phyloP scores from a whole-genome alignment of 2,329 filamentous ascomycete genomes.

The Pseudodiploospora longispora region DNA sequence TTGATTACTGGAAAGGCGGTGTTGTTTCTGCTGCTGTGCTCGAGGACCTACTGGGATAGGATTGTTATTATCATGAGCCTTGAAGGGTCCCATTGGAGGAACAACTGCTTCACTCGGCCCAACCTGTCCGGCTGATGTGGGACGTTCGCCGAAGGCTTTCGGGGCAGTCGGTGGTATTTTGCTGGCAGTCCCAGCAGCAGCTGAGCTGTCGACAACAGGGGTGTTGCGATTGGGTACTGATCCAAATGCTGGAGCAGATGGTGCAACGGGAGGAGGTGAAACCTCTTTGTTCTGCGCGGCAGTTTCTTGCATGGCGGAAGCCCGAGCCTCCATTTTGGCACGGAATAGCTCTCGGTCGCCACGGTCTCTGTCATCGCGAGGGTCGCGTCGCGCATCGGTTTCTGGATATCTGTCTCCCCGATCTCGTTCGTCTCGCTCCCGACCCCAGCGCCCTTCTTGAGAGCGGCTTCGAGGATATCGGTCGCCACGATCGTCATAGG shows the following conservation, averaged over 20 bases:
- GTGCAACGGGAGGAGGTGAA: slow-evolving; percentile 49
- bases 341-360: slow-evolving; percentile 38
- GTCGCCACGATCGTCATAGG: slow-evolving; percentile 53
- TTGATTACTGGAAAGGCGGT: slow-evolving; percentile 48
- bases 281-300: slow-evolving; percentile 40
- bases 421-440: slow-evolving; percentile 50
- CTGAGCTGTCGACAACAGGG: slow-evolving; percentile 22
- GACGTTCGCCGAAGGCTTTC: slow-evolving; percentile 43
- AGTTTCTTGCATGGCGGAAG: slow-evolving; percentile 39
- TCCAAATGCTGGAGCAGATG: slow-evolving; percentile 51
- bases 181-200: slow-evolving; percentile 23
- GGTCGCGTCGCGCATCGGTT: slow-evolving; percentile 32
- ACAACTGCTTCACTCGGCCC: slow-evolving; percentile 24
- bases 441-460: slow-evolving; percentile 52
- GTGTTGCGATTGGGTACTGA: slow-evolving; percentile 42
- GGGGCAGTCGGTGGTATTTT: slow-evolving; percentile 48
- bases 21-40: slow-evolving; percentile 38
- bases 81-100: slow-evolving; percentile 32
- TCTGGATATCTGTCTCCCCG: slow-evolving; percentile 34
- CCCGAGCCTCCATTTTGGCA: slow-evolving; percentile 41
- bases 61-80: slow-evolving; percentile 33
- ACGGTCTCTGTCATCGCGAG: slow-evolving; percentile 39
- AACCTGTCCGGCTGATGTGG: slow-evolving; percentile 33
- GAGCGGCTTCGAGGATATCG: slow-evolving; percentile 59
- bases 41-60: slow-evolving; percentile 47